Percentiles rank a stretch among this genome's conserved stretches.
Conservation (phyloP, 2,329 filamentous ascomycete genomes). For the Chaetomium sp. region DNA sequence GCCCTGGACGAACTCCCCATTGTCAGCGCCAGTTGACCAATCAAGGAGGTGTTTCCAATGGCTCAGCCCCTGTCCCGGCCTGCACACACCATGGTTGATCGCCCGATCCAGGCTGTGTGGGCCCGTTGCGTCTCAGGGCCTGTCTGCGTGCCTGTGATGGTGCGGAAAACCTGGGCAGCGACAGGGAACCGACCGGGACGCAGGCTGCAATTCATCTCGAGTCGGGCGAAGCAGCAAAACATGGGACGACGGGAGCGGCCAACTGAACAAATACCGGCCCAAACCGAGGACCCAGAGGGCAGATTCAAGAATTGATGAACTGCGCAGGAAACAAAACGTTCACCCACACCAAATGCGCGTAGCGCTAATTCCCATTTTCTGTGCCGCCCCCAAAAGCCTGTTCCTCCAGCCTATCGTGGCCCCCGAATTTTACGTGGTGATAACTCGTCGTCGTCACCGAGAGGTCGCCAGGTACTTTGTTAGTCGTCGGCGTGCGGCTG, state of each 20-base stretch:
- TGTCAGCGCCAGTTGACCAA: slow-evolving; percentile 15
- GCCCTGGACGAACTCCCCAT: slow-evolving; percentile 12
- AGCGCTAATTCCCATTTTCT: background rate
- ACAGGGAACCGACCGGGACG: no score
- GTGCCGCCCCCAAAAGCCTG: background rate
- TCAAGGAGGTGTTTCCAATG: slow-evolving; percentile 1
- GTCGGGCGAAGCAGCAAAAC: no score
- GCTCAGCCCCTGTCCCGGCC: slow-evolving; percentile 17
- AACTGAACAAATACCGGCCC: background rate
- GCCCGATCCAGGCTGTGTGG: slow-evolving; percentile 17
- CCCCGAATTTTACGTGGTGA: background rate
- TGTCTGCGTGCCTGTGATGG: no score
- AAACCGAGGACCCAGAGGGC: background rate
- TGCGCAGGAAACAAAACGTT: no score
- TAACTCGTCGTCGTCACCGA: background rate
- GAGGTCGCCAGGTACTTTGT: no score
- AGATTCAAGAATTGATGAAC: no score
- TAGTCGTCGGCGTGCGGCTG: background rate
- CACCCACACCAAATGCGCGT: no score
- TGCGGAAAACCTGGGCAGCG: no score
- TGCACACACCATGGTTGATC: slow-evolving; percentile 20
- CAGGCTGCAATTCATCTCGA: no score
- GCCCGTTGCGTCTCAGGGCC: background rate
- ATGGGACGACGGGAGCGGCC: background rate
- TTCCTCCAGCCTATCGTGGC: background rate